These are phyloP conservation scores for Arabis hirsuta DNA, from an alignment of 345 rosid species.

Conservation along the genomic window DNA sequence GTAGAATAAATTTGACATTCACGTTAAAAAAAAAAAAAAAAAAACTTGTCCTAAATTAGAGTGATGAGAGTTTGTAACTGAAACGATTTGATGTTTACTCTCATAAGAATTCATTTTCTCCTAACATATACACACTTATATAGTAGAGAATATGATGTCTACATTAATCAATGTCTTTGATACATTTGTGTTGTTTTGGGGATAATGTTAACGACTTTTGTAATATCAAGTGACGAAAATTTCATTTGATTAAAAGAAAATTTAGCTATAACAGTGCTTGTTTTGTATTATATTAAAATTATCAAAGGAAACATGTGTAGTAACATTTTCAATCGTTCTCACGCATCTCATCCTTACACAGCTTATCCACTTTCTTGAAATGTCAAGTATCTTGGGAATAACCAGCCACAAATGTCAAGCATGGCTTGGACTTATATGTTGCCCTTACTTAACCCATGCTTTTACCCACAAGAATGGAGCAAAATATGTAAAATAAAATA, in stretches of 20 bases:
- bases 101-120: too few relatives aligned
- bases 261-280: constrained; percentile 4
- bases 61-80: too few relatives aligned
- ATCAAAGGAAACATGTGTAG: constrained; percentile 7
- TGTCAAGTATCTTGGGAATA: constrained; percentile 37
- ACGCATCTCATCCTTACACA: constrained; percentile 57
- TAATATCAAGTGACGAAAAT: constrained; percentile 2
- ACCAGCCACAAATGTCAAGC: constrained; percentile 17
- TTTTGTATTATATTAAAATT: neutral
- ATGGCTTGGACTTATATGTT: constrained; percentile 7
- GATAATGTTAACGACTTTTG: constrained; percentile 8
- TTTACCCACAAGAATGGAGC: neutral
- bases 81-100: too few relatives aligned
- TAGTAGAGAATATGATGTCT: neutral
- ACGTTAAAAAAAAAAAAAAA: too few relatives aligned
- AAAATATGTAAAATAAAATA: neutral
- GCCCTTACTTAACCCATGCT: neutral
- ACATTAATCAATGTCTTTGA: neutral
- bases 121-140: too few relatives aligned
- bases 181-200: constrained; percentile 4
- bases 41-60: too few relatives aligned
- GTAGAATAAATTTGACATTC: too few relatives aligned
- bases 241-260: constrained; percentile 16
- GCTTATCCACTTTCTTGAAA: constrained; percentile 54
- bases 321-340: constrained; percentile 26